Evolutionary conservation across 116 monocot genomes (phyloP).

Genomic region (Zostera marina): DNA sequence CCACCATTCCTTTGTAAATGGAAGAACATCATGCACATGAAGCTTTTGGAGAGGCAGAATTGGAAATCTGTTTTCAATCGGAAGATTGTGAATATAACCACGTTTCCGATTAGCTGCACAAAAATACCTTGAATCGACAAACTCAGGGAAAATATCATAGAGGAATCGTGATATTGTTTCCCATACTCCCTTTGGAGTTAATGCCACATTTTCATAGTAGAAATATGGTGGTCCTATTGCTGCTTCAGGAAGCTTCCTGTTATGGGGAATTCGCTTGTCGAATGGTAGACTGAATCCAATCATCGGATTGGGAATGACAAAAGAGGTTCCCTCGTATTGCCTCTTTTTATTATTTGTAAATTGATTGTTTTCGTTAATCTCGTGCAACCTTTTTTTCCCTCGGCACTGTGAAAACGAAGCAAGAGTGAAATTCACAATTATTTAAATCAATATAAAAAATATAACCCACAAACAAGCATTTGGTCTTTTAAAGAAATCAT

Average conservation of each 20-base stretch:
- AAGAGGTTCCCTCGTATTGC: not conserved
- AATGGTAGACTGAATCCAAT: constrained; percentile 16
- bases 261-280: not conserved
- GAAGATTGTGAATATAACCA: constrained; percentile 60
- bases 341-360: constrained; percentile 6
- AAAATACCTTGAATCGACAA: constrained; percentile 39
- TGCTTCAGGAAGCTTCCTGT: constrained; percentile 14
- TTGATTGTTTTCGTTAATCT: not conserved
- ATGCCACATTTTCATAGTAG: constrained; percentile 53
- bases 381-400: constrained; percentile 1
- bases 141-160: constrained; percentile 48
- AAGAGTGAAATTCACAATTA: not conserved
- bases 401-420: constrained; percentile 2
- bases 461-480: not conserved
- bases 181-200: constrained; percentile 51
- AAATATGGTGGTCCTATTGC: constrained; percentile 46
- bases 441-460: not conserved
- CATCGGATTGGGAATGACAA: constrained; percentile 13
- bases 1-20: constrained; percentile 20
- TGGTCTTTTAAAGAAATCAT: not conserved
- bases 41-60: constrained; percentile 16
- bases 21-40: constrained; percentile 11
- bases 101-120: constrained; percentile 39
- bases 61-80: constrained; percentile 27
- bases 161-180: constrained; percentile 28